phyloP scores from a whole-genome alignment of 1,284 basidiomycete genomes.

The Malassezia psittaci region DNA sequence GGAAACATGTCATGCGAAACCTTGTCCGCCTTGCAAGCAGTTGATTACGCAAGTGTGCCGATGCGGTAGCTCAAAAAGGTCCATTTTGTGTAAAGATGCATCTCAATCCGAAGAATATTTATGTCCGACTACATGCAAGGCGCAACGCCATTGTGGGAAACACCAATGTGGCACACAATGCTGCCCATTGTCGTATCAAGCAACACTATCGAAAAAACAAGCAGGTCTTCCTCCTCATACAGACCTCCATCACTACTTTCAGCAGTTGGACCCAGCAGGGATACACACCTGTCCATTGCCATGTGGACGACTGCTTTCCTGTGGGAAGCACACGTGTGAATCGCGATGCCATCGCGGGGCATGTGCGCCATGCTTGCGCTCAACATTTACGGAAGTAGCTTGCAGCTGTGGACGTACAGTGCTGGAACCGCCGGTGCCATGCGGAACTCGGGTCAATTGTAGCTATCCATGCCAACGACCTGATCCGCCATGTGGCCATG shows the following conservation, averaged over 20 bases:
- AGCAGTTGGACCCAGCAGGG: conserved; percentile 39
- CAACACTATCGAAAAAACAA: conserved; percentile 22
- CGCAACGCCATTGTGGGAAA: conserved; percentile 34
- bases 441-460: conserved; percentile 36
- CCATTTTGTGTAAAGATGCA: conserved; percentile 23
- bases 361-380: conserved; percentile 43
- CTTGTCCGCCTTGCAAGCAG: conserved; percentile 36
- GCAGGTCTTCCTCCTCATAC: conserved; percentile 4
- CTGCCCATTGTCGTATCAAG: conserved; percentile 41
- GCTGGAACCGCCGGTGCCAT: conserved; percentile 44
- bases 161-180: conserved; percentile 37
- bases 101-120: conserved; percentile 16
- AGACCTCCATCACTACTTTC: conserved; percentile 15
- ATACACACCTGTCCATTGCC: conserved; percentile 35
- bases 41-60: conserved; percentile 40
- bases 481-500: conserved; percentile 40
- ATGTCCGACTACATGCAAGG: conserved; percentile 29
- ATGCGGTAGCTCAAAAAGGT: conserved; percentile 38
- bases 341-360: conserved; percentile 42
- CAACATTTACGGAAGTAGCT: conserved; percentile 39
- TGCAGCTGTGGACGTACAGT: conserved; percentile 45
- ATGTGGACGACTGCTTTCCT: conserved; percentile 36
- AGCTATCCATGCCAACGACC: conserved; percentile 40
- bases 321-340: conserved; percentile 37
- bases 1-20: conserved; percentile 30